Base-by-base conservation (phyloP, 306 rosid species). In the Cucumis melo region DNA sequence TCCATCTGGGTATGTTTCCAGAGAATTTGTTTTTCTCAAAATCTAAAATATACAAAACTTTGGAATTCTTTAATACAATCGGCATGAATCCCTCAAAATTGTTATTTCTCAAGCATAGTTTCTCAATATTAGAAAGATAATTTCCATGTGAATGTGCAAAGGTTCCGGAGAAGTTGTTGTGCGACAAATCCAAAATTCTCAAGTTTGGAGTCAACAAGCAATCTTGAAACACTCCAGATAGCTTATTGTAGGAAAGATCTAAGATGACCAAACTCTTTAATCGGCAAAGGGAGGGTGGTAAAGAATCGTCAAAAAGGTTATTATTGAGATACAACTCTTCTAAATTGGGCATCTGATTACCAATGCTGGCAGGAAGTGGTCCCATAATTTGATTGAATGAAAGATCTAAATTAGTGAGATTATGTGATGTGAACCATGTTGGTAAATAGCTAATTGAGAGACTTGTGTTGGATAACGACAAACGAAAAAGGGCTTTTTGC, bases 141-240 rank as follows among this genome's bases (percentile, higher is more conserved):
- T 68, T 27, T n/a, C 71, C 76, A 3, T 51, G 39, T 38, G 81
- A 50, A n/a, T 7, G 7, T 0, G 86, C 73, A 16, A 79, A 20
- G 7, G 13, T 17, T 2, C 81, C 86, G 0, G 78, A 79, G 16
- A 83, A n/a, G 0, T 14, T 2, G 10, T 81, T 81, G 2, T 16
- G 0, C 0, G 63, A 55, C 29, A 81, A 21, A 54, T 72, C 50
- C 3, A 81, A 57, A 23, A 1, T 3, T 1, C 1, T 0, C 29
- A 27, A 27, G 2, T 1, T 0, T 27, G 29, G 29, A 27, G 29
- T 27, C 29, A 27, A 27, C 29, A 27, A 27, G 2, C 81, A 71
- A 59, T 32, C 20, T 2, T 75, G 78, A 53, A 79, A 21, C 0
- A n/a, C 5, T 20, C 73, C 55, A 0, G 48, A 7, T 4, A 79